These are phyloP conservation scores for Ascochyta rabiei DNA, from an alignment of 2,329 filamentous ascomycete genomes.

Conservation along the genomic window DNA sequence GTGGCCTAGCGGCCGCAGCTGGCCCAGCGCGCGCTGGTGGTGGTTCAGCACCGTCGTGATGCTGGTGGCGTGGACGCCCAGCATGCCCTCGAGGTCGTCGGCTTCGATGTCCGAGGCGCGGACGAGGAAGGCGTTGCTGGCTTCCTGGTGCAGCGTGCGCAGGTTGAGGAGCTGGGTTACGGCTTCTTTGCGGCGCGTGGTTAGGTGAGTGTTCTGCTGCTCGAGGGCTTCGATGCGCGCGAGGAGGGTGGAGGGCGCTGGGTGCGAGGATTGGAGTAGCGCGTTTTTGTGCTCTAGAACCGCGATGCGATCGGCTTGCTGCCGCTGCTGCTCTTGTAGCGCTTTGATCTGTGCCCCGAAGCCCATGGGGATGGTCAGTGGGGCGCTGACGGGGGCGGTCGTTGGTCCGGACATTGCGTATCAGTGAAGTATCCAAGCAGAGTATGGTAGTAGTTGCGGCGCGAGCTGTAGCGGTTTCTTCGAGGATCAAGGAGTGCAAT, in stretches of 20 bases:
- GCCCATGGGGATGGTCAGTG: slow-evolving; percentile 19
- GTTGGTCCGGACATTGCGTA: neutral
- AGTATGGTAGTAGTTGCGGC: neutral
- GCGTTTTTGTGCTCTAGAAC: slow-evolving; percentile 20
- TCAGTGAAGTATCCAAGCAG: neutral
- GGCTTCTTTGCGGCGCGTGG: slow-evolving; percentile 22
- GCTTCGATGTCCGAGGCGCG: slow-evolving; percentile 22
- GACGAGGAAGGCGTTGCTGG: slow-evolving; percentile 24
- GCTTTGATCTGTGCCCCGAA: slow-evolving; percentile 23
- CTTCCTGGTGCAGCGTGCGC: slow-evolving; percentile 25
- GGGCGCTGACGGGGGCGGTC: neutral
- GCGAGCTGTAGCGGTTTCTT: neutral
- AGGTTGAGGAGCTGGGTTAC: slow-evolving; percentile 25
- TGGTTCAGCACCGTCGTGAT: slow-evolving; percentile 23
- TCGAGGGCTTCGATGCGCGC: slow-evolving; percentile 22
- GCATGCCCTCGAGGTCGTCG: slow-evolving; percentile 30
- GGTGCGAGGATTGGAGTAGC: slow-evolving; percentile 4
- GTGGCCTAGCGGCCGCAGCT: slow-evolving; percentile 5
- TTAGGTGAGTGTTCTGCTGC: slow-evolving; percentile 8
- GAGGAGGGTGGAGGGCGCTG: neutral
- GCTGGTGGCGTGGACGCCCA: slow-evolving; percentile 16
- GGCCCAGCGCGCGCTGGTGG: slow-evolving; percentile 21
- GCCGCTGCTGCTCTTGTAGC: slow-evolving; percentile 17
- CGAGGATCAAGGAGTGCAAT: neutral
- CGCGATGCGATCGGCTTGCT: slow-evolving; percentile 15